phyloP scores from a whole-genome alignment of 495 filamentous ascomycete species.

The Annulohypoxylon bovei region DNA sequence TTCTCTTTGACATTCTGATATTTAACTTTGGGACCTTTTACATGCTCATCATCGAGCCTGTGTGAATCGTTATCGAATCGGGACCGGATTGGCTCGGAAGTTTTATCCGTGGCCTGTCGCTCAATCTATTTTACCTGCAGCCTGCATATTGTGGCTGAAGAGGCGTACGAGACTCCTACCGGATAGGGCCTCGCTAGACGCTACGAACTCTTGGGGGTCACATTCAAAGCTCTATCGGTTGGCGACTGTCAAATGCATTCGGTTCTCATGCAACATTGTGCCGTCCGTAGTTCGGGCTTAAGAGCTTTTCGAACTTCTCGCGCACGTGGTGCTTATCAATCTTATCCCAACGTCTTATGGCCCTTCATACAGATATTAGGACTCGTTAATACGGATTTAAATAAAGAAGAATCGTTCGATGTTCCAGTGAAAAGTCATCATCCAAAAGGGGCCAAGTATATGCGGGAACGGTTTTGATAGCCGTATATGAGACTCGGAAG shows the following conservation, averaged over 20 bases:
- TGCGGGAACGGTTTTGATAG: slow-evolving; percentile 13
- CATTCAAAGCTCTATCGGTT: slow-evolving; percentile 28
- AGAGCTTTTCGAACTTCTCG: slow-evolving; percentile 13
- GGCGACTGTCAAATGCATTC: slow-evolving; percentile 32
- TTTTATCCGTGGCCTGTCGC: slow-evolving; percentile 35
- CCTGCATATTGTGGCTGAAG: slow-evolving; percentile 35
- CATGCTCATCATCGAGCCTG: slow-evolving; percentile 9
- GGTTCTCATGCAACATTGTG: slow-evolving; percentile 37
- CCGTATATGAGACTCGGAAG: slow-evolving; percentile 26
- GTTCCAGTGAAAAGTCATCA: slow-evolving; percentile 27
- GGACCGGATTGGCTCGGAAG: slow-evolving; percentile 30
- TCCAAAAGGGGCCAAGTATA: slow-evolving; percentile 34
- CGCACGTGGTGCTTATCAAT: slow-evolving; percentile 45
- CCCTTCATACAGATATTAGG: slow-evolving; percentile 30
- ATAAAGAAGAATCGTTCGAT: slow-evolving; percentile 25
- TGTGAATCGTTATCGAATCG: slow-evolving; percentile 40
- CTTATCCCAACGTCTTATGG: slow-evolving; percentile 43
- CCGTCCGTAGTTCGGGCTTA: slow-evolving; percentile 36
- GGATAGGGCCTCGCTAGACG: slow-evolving; percentile 29
- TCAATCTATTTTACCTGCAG: slow-evolving; percentile 44
- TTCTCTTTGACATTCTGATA: slow-evolving; percentile 2
- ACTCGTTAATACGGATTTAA: slow-evolving; percentile 25
- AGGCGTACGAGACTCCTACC: slow-evolving; percentile 29
- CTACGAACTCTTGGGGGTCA: slow-evolving; percentile 23
- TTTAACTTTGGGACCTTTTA: slow-evolving; percentile 13